Percentiles rank a stretch among this genome's conserved stretches.
phyloP scores from a whole-genome alignment of 345 rosid genomes.

The Eucalyptus regnans region DNA sequence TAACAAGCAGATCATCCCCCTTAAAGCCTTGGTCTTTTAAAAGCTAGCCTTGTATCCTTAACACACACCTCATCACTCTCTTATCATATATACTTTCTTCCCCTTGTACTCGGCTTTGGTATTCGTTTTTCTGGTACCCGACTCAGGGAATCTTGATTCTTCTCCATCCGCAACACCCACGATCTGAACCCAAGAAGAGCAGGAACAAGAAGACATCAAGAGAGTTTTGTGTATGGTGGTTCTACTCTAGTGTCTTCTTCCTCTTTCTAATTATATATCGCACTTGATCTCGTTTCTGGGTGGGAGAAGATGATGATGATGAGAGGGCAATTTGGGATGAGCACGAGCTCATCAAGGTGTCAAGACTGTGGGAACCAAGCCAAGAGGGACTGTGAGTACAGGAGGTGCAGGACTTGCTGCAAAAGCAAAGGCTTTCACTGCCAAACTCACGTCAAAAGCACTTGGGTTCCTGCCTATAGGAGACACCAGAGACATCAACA shows the following conservation, averaged over 20 bases:
- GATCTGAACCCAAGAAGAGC: not conserved
- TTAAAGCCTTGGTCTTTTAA: not conserved
- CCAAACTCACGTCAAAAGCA: constrained; percentile 17
- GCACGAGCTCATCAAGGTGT: constrained; percentile 4
- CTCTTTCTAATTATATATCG: not conserved
- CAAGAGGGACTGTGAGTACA: constrained; percentile 9
- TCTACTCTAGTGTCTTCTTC: not conserved
- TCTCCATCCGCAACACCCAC: not conserved
- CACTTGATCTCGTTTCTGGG: not conserved
- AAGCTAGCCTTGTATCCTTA: not conserved
- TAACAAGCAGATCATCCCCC: not conserved
- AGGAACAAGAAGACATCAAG: not conserved
- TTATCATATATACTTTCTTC: not conserved
- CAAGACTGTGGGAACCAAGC: constrained; percentile 26
- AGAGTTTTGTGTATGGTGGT: not conserved
- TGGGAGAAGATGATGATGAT: not conserved
- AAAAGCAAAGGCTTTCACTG: constrained; percentile 11
- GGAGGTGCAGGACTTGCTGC: constrained; percentile 22
- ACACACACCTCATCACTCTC: not conserved
- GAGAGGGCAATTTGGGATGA: not conserved
- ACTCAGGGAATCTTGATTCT: not conserved
- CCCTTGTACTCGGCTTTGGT: not conserved
- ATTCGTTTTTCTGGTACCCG: not conserved
- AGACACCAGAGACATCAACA: not conserved
- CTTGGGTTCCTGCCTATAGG: constrained; percentile 15